Base-by-base conservation (phyloP, 2,329 filamentous ascomycete species). In the Diaporthe vaccinii region DNA sequence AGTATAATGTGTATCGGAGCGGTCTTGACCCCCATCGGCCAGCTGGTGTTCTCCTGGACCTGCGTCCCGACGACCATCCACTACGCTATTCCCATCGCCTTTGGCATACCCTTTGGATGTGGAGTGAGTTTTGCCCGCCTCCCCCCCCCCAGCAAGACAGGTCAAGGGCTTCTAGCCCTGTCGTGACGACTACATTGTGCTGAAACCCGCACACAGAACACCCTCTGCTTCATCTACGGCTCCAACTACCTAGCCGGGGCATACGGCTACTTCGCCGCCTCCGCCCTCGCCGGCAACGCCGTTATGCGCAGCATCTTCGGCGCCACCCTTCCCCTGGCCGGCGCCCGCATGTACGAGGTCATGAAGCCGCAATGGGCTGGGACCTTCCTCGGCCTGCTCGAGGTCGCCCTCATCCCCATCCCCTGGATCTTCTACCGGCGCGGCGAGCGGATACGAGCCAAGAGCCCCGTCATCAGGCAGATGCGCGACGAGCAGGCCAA, bases 21-120 rank as follows among this genome's bases (percentile, higher is more conserved):
- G 0, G 82, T 97, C 1, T 85, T 95, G 1, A 91, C 94, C 0
- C 93, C 95, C 0, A 83, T 94, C 4, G 96, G 95, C 22, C 93
- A 98, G 83, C 89, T 98, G 34, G 93, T 93, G 82, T 98, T 98
- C 81, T 91, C 94, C 0, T 98, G 95, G 95, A 98, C 95, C 0
- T 95, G 93, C 76, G 90, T 95, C 0, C 95, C 95, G 0, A 85
- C 84, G 0, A 89, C 90, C 6, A 94, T 97, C 44, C 95, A 95
- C 82, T 97, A 94, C 93, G 91, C 95, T 28, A 87, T 91, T 31
- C 93, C 94, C 1, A 92, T 96, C 69, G 86, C 94, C 0, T 93
- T 93, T 1, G 94, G 94, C 1, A 89, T 96, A 10, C 92, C 93
- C 0, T 96, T 96, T 78, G 94, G 94, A 2, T 87, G 90, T 0